These are phyloP conservation scores for Poterioochromonas sp. DNA, from an alignment of 352 stramenopile genomes.

Conservation along the genomic window DNA sequence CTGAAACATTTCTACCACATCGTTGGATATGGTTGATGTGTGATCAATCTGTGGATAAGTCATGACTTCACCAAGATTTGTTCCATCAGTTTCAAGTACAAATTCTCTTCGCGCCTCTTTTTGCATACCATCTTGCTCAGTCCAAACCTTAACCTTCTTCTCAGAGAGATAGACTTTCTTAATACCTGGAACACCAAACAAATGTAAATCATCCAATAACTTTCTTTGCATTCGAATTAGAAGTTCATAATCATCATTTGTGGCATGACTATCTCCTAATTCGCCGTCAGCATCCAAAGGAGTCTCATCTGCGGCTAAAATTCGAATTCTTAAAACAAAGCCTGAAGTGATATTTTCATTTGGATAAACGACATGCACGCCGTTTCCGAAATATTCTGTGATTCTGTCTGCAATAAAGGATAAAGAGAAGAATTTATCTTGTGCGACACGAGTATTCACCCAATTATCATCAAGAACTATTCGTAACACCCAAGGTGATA, in stretches of 20 bases:
- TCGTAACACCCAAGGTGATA: constrained; percentile 94
- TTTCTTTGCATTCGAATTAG: constrained; percentile 94
- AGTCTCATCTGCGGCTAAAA: constrained; percentile 49
- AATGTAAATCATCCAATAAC: constrained; percentile 89
- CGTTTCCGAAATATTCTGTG: constrained; percentile 81
- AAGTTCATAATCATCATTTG: constrained; percentile 73
- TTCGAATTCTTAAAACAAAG: constrained; percentile 79
- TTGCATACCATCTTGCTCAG: constrained; percentile 78
- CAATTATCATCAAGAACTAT: constrained; percentile 96
- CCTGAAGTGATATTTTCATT: constrained; percentile 83
- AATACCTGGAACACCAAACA: constrained; percentile 90
- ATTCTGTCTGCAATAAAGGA: constrained; percentile 90
- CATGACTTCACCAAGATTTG: constrained; percentile 88
- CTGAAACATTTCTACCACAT: constrained; percentile 97
- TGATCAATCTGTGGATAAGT: constrained; percentile 82
- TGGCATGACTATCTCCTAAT: constrained; percentile 54
- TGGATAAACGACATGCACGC: constrained; percentile 90
- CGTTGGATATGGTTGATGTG: constrained; percentile 93
- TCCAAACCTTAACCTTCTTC: constrained; percentile 52
- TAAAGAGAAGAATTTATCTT: constrained; percentile 94
- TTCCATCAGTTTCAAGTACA: constrained; percentile 97
- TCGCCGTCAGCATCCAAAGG: not conserved
- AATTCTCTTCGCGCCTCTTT: constrained; percentile 73
- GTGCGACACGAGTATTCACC: constrained; percentile 53
- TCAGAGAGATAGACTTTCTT: constrained; percentile 90